Conservation (phyloP, 2,329 filamentous ascomycete genomes). For the Nemania abortiva region DNA sequence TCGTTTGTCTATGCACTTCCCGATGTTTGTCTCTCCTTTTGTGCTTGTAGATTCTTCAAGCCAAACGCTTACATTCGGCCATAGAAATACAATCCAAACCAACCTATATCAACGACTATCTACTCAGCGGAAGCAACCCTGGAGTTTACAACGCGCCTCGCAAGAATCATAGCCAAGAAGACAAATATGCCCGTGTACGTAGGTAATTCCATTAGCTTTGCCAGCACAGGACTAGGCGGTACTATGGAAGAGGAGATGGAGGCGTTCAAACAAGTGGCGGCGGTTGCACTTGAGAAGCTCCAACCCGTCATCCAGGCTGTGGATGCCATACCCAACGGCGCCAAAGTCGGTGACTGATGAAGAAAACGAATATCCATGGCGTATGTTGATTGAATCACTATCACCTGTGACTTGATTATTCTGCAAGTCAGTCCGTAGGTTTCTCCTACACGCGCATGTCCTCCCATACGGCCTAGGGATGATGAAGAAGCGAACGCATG, state of each 20-base stretch:
- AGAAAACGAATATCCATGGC: background rate
- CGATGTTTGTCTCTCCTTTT: slow-evolving; percentile 70
- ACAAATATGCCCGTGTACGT: slow-evolving; percentile 85
- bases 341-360: slow-evolving; percentile 1
- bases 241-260: slow-evolving; percentile 95
- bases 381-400: background rate
- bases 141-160: slow-evolving; percentile 88
- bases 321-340: slow-evolving; percentile 11
- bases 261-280: slow-evolving; percentile 79
- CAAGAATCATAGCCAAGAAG: slow-evolving; percentile 83
- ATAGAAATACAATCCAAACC: slow-evolving; percentile 65
- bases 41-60: background rate
- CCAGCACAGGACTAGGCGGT: slow-evolving; percentile 78
- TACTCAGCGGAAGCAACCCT: slow-evolving; percentile 80
- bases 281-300: slow-evolving; percentile 72
- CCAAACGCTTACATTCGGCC: slow-evolving; percentile 14
- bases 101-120: slow-evolving; percentile 82
- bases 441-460: background rate
- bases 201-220: slow-evolving; percentile 85
- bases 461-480: background rate
- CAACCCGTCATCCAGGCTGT: slow-evolving; percentile 49
- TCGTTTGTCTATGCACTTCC: slow-evolving; percentile 96
- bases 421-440: background rate
- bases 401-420: background rate
- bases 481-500: too few species aligned